These are phyloP conservation scores for Trametes villosa DNA, from an alignment of 768 basidiomycete species.

Conservation along the genomic window DNA sequence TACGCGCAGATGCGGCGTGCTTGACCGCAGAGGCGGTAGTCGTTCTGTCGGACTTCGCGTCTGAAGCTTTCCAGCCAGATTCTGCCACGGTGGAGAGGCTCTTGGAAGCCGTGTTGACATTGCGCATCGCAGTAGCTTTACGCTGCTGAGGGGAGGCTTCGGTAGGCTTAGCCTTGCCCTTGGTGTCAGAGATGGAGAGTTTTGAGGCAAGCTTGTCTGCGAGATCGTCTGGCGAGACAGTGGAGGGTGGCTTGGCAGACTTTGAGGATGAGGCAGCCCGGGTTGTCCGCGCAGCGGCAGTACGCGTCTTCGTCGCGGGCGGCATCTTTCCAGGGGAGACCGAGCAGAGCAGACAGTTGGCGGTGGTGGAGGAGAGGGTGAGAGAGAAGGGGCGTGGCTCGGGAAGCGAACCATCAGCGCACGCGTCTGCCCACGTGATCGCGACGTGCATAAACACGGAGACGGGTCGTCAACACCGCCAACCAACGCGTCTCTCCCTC, in stretches of 20 bases:
- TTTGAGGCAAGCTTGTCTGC: constrained; percentile 30
- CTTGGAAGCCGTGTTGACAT: constrained; percentile 66
- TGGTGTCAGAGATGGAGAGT: constrained; percentile 31
- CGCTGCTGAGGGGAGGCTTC: constrained; percentile 37
- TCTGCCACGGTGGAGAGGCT: constrained; percentile 54
- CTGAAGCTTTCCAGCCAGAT: constrained; percentile 59
- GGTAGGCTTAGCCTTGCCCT: constrained; percentile 24
- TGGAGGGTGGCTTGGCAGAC: constrained; percentile 4
- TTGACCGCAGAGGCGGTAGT: constrained; percentile 38
- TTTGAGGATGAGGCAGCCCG: constrained; percentile 9
- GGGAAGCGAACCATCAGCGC: neutral
- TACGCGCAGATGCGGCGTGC: constrained; percentile 45
- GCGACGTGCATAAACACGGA: too few species aligned
- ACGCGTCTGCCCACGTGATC: neutral
- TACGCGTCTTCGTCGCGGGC: constrained; percentile 6
- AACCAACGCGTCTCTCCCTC: constrained; percentile 6
- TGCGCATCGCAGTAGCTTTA: constrained; percentile 57
- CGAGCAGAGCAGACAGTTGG: too few species aligned
- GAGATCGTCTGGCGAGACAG: constrained; percentile 28
- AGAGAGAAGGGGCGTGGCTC: neutral
- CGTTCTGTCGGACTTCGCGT: constrained; percentile 30
- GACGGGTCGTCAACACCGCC: too few species aligned
- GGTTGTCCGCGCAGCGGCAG: neutral
- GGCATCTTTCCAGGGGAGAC: too few species aligned
- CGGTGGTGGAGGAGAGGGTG: neutral